These are phyloP conservation scores for Guadua angustifolia DNA, from an alignment of 176 grass and related monocot species.

Conservation along the genomic window DNA sequence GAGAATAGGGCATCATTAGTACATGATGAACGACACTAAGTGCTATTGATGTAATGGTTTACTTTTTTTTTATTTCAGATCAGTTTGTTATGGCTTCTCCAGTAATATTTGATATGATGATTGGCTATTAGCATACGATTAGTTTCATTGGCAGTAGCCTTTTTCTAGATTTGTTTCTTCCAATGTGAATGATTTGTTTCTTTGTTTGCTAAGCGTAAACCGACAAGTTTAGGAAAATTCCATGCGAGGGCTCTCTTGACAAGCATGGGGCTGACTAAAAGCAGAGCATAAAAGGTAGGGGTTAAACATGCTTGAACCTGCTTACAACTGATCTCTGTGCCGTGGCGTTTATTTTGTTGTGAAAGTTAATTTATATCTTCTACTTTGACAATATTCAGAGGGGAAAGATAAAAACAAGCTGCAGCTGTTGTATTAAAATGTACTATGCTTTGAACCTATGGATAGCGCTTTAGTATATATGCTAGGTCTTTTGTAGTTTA, in stretches of 20 bases:
- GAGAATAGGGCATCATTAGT: conserved; percentile 8
- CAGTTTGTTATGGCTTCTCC: not conserved
- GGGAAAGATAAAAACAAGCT: conserved; percentile 16
- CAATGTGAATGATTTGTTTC: conserved; percentile 49
- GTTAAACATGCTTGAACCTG: too few species aligned
- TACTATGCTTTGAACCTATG: conserved; percentile 1
- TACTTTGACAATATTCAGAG: conserved; percentile 5
- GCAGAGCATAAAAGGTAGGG: too few species aligned
- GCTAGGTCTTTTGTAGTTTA: conserved; percentile 2
- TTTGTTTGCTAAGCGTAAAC: conserved; percentile 75
- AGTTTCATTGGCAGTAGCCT: conserved; percentile 36
- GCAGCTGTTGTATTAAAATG: not conserved
- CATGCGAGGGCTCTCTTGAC: conserved; percentile 44
- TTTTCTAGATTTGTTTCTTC: conserved; percentile 31
- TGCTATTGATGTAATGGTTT: conserved; percentile 1
- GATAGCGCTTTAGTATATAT: not conserved
- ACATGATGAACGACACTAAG: not conserved
- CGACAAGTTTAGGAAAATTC: conserved; percentile 67
- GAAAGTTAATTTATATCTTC: not conserved
- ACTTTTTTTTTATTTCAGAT: conserved; percentile 6
- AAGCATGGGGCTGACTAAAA: too few species aligned
- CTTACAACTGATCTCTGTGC: too few species aligned
- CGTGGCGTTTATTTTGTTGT: conserved; percentile 73
- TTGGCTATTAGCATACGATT: conserved; percentile 20
- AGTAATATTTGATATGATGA: not conserved